A percentile compares a stretch with the other conserved stretches of the same genome.
These are phyloP conservation scores for Trichoderma lentiforme DNA, from an alignment of 2,329 filamentous ascomycete genomes.

Conservation along the genomic window DNA sequence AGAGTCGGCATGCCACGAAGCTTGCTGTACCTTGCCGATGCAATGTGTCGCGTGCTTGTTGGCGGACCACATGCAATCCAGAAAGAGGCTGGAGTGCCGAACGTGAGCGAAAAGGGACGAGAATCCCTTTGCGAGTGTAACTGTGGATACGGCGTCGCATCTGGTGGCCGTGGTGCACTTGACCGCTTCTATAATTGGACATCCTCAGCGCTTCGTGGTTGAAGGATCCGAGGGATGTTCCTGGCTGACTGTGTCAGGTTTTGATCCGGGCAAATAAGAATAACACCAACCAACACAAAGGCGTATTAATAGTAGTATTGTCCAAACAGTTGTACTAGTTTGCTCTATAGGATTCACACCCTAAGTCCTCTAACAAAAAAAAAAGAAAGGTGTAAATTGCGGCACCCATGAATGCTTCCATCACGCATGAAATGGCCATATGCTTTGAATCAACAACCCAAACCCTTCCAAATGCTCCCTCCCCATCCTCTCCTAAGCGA, in stretches of 20 bases:
- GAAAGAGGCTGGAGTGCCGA: background rate
- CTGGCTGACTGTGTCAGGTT: background rate
- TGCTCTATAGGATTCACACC: conserved; percentile 16
- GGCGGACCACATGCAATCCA: background rate
- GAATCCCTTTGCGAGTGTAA: background rate
- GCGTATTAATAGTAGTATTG: conserved; percentile 19
- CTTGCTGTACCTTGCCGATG: background rate
- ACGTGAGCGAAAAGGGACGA: background rate
- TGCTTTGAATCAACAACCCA: background rate
- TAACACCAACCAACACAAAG: background rate
- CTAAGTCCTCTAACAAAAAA: conserved; percentile 11
- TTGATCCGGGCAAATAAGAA: background rate
- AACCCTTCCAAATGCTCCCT: background rate
- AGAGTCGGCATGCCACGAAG: background rate
- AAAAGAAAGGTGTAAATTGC: conserved; percentile 14
- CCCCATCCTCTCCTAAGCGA: conserved; percentile 14
- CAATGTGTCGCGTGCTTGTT: conserved; percentile 5
- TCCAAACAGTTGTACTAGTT: conserved; percentile 19
- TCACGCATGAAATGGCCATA: conserved; percentile 15
- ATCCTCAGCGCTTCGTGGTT: background rate
- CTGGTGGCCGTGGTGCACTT: background rate
- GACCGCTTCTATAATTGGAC: background rate
- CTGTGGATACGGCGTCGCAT: background rate
- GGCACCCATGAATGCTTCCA: conserved; percentile 4
- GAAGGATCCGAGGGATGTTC: background rate